Percentiles rank a stretch among this genome's conserved stretches.
Conservation (phyloP, 805 yeast species). For the Pichia sporocuriosa region DNA sequence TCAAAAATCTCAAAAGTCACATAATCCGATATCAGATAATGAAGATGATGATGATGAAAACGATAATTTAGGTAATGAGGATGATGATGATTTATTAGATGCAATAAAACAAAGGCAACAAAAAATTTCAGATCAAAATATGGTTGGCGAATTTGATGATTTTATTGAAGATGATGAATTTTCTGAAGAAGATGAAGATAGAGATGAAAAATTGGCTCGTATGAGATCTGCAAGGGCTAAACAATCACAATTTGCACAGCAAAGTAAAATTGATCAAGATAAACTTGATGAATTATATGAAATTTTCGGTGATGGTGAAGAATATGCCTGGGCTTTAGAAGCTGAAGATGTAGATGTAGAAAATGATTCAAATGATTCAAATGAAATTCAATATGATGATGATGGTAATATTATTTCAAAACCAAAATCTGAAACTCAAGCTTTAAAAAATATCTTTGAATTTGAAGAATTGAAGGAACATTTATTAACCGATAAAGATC, state of each 20-base stretch:
- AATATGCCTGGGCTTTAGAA: constrained; percentile 96
- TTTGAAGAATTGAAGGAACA: constrained; percentile 87
- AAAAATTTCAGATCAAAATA: constrained; percentile 4
- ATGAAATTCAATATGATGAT: constrained; percentile 34
- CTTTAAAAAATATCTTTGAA: constrained; percentile 87
- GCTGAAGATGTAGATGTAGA: constrained; percentile 67
- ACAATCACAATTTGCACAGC: constrained; percentile 26
- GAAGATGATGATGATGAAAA: constrained; percentile 30
- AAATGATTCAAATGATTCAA: constrained; percentile 40
- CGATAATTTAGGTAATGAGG: constrained; percentile 25
- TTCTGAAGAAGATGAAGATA: constrained; percentile 78
- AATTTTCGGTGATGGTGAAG: constrained; percentile 94
- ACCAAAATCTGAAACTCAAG: constrained; percentile 34
- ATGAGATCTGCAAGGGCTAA: constrained; percentile 30
- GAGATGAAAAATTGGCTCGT: constrained; percentile 36
- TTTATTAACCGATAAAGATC: constrained; percentile 88
- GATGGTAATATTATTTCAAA: constrained; percentile 28
- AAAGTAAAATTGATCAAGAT: constrained; percentile 69
- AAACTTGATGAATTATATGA: constrained; percentile 89
- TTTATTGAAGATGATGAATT: constrained; percentile 96
- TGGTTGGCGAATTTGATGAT: constrained; percentile 72
- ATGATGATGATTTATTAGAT: constrained; percentile 28
- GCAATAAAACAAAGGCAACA: constrained; percentile 25
- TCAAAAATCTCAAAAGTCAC: no score
- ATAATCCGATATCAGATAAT: no score